Base-by-base conservation (phyloP, 2,329 filamentous ascomycete species). In the Lecanicillium sp. region DNA sequence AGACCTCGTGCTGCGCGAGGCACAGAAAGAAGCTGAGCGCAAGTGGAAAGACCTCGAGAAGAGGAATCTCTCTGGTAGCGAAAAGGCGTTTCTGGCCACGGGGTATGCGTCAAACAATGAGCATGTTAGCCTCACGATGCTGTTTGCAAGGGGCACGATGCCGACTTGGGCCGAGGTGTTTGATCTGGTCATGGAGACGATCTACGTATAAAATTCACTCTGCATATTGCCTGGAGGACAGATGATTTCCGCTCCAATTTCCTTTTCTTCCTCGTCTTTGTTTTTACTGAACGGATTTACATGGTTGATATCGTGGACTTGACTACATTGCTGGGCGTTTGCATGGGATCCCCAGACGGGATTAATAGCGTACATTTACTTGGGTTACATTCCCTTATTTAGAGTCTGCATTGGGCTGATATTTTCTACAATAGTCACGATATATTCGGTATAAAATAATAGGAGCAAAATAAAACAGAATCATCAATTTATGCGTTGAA, bases 21-120 rank as follows among this genome's bases (percentile, higher is more conserved):
- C 85, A 0, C 81, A 80, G 31, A 75, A 79, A 49, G 75, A 81
- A 49, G 85, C 83, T 2, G 84, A 89, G 63, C 68, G 68, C 32
- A 73, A 75, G 51, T 90, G 84, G 84, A 72, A 73, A 40, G 71
- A 75, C 48, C 71, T 71, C 35, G 81, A 88, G 59, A 73, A 71
- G 29, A 61, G 70, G 16, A 71, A 72, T 41, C 58, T 80, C 14
- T 72, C 69, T 15, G 67, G 64, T 8, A 67, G 67, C 2, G 74
- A 80, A 50, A 70, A 68, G 49, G 67, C 67, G 2, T 75, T 76
- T 44, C 64, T 80, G 37, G 69, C 78, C 51, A 76, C 70, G 19
- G 73, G 71, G 33, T 62, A 70, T 20, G 65, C 37, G 39, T 40
- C 44, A 29, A 42, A 31, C 34, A 22, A 44, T 18, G 13, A 43